Evolutionary conservation across 371 early-diverging fungal genomes (phyloP), one percentile per base, ranked within the genome.

Genomic region (Batkoa obscura): DNA sequence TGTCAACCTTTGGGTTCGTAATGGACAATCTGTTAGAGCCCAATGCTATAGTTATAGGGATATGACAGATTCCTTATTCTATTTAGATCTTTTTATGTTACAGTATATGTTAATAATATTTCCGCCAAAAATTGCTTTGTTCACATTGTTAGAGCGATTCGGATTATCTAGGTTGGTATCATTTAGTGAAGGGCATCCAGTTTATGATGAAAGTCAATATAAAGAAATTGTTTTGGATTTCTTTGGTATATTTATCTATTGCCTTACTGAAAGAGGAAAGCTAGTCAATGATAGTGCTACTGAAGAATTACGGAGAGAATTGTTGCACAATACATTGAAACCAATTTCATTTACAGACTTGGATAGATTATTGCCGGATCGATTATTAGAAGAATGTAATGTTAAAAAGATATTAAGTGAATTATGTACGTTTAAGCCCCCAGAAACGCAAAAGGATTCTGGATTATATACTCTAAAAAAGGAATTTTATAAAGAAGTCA

Each of bases 1-100:
- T 30, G 84, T 88, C 6, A 84, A 86, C 32, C 71, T 94, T 37
- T 96, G 97, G 97, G 91, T 96, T 12, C 73, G 97, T 43, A 96
- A 96, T 60, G 97, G 97, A 15, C 83, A 78, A 64, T 78, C 79
- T 37, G 80, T 86, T 54, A 71, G 83, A 38, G 79, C 74, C 49
- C 80, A 78, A 64, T 68, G 69, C 70, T 32, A 59, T 60, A 87
- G 90, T 67, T 94, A 86, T 64, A 79, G 84, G 34, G 86, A 89
- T 45, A 73, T 83, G 2, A 80, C 95, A 15, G 89, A 90, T 57
- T 83, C 82, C 62, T 80, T 86, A 9, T 88, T 84, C 63, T 92
- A 94, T 64, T 78, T 81, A 42, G 90, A 94, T 61, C 67, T 94
- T 2, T 87, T 83, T 59, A 63, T 94, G 51, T 61, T 94, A 0